Evolutionary conservation across 805 yeast genomes (phyloP).

Genomic region (Candida ascalaphidarum): DNA sequence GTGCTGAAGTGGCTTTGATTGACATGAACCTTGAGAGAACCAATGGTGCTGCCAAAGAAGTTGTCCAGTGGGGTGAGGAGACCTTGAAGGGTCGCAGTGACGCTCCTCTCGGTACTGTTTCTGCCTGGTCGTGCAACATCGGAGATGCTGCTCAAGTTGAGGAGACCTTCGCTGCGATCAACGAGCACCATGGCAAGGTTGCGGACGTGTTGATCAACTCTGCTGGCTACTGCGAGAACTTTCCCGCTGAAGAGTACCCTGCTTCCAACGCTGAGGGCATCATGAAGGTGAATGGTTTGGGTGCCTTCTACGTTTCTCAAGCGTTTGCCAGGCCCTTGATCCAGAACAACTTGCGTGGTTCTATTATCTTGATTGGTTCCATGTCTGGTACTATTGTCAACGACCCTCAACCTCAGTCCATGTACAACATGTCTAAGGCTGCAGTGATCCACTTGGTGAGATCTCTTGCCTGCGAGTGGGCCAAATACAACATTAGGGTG

Average conservation of each 20-base stretch:
- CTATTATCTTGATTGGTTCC: conserved; percentile 65
- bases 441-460: conserved; percentile 76
- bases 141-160: conserved; percentile 56
- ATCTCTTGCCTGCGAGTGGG: conserved; percentile 78
- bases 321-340: conserved; percentile 63
- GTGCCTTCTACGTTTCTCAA: conserved; percentile 68
- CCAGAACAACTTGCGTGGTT: conserved; percentile 45
- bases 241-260: conserved; percentile 71
- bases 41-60: conserved; percentile 42
- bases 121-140: conserved; percentile 69
- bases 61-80: conserved; percentile 39
- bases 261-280: conserved; percentile 59
- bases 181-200: conserved; percentile 49
- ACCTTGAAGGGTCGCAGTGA: conserved; percentile 25
- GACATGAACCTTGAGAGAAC: conserved; percentile 60
- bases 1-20: conserved; percentile 66
- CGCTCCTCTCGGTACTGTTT: conserved; percentile 32
- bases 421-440: conserved; percentile 81
- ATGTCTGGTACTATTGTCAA: conserved; percentile 75
- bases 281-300: conserved; percentile 65
- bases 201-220: conserved; percentile 65
- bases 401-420: conserved; percentile 72
- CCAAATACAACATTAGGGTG: conserved; percentile 65
- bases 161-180: conserved; percentile 42
- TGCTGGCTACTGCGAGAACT: conserved; percentile 83